Evolutionary conservation across 2,329 filamentous ascomycete genomes (phyloP).

Genomic region (Gnomoniopsis sp.): DNA sequence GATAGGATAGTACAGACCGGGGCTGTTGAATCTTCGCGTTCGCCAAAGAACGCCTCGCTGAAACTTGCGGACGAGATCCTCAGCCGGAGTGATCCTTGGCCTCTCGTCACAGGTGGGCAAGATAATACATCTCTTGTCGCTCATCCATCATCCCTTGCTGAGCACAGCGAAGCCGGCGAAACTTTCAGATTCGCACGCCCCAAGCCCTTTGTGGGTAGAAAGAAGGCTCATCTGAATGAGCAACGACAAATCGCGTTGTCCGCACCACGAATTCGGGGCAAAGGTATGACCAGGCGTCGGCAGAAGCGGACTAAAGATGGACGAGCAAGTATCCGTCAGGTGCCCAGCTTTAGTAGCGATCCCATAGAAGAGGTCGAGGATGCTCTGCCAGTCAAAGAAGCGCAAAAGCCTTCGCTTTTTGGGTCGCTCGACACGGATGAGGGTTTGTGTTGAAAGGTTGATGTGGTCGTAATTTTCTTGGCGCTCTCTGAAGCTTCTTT

Average conservation of each 20-base stretch:
- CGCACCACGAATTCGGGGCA: conserved; percentile 8
- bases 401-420: conserved; percentile 22
- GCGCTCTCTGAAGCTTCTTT: too few relatives aligned
- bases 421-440: conserved; percentile 23
- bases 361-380: conserved; percentile 31
- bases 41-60: not conserved
- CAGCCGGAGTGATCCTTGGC: not conserved
- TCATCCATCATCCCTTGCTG: not conserved
- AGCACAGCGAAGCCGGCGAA: not conserved
- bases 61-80: not conserved
- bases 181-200: conserved; percentile 25
- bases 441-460: not conserved
- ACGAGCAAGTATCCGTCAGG: conserved; percentile 26
- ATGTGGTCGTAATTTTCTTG: too few relatives aligned
- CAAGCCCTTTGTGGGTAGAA: conserved; percentile 27
- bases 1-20: not conserved
- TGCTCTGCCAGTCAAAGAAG: not conserved
- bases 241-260: conserved; percentile 12
- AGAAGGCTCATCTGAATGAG: conserved; percentile 5
- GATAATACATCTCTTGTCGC: not conserved
- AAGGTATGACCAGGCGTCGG: not conserved
- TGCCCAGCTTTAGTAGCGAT: conserved; percentile 28
- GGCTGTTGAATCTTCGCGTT: not conserved
- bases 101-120: not conserved
- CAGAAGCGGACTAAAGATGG: conserved; percentile 18